Evolutionary conservation across 768 basidiomycete species (phyloP).

Genomic region (Pleurotus ostreatus): DNA sequence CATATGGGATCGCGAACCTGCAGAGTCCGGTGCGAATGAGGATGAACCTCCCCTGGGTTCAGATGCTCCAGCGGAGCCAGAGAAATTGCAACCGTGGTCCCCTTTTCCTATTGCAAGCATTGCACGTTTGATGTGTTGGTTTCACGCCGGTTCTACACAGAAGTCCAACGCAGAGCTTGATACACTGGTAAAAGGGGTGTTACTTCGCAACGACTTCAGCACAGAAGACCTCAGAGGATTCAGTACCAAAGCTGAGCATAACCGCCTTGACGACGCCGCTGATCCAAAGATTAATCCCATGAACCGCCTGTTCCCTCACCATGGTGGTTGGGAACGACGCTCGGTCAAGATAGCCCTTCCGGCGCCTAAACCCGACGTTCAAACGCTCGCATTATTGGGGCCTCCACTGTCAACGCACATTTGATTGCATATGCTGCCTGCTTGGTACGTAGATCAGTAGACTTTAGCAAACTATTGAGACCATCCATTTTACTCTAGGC

Average conservation of each 20-base stretch:
- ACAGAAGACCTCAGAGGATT: conserved; percentile 17
- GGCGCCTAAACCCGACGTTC: not conserved
- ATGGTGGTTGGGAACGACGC: conserved; percentile 18
- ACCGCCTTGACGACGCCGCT: conserved; percentile 12
- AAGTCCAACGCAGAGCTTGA: conserved; percentile 20
- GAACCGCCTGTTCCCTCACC: not conserved
- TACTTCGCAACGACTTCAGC: conserved; percentile 20
- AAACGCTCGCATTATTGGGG: conserved; percentile 6
- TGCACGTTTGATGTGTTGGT: conserved; percentile 20
- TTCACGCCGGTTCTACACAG: conserved; percentile 9
- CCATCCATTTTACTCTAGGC: too few relatives aligned
- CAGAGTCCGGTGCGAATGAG: too few relatives aligned
- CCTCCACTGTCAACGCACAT: conserved; percentile 18
- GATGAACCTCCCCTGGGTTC: too few relatives aligned
- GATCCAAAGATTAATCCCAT: not conserved
- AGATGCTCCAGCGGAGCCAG: too few relatives aligned
- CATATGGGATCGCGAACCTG: too few relatives aligned
- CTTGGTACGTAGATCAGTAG: conserved; percentile 14
- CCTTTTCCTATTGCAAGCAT: conserved; percentile 3
- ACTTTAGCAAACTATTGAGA: too few relatives aligned
- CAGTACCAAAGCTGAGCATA: conserved; percentile 11
- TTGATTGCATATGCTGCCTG: conserved; percentile 27
- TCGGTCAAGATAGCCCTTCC: conserved; percentile 17
- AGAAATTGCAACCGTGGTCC: not conserved
- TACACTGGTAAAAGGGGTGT: conserved; percentile 19